Evolutionary conservation across 768 basidiomycete genomes (phyloP).

Genomic region (Pisolithus sp.): DNA sequence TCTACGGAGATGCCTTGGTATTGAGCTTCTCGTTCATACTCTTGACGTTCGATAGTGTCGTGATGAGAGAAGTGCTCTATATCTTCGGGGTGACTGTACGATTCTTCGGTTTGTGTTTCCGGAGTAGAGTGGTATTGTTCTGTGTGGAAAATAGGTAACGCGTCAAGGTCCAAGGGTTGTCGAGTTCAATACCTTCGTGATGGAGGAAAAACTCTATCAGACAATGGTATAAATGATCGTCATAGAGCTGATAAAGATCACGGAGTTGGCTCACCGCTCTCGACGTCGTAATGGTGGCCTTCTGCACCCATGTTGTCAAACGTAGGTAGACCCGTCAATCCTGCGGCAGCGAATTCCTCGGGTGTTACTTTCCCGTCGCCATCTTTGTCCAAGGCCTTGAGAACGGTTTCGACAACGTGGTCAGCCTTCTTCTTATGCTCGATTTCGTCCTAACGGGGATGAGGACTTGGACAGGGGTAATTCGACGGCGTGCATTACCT

Average conservation of each 20-base stretch:
- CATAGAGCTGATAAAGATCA: neutral
- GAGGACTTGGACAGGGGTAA: neutral
- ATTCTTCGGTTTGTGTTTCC: constrained; percentile 94
- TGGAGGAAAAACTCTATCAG: constrained; percentile 84
- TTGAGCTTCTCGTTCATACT: constrained; percentile 77
- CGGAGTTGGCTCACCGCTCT: constrained; percentile 60
- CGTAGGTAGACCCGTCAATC: constrained; percentile 71
- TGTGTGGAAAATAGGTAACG: constrained; percentile 19
- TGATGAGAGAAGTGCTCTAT: constrained; percentile 89
- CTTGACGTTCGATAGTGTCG: constrained; percentile 74
- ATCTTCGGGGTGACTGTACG: constrained; percentile 92
- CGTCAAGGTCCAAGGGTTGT: neutral
- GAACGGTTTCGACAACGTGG: constrained; percentile 63
- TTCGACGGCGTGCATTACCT: constrained; percentile 31
- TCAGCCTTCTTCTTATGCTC: constrained; percentile 82
- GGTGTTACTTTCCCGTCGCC: constrained; percentile 62
- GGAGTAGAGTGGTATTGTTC: constrained; percentile 93
- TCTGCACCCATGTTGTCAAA: constrained; percentile 82
- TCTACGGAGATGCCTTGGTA: constrained; percentile 79
- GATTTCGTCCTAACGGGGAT: constrained; percentile 50
- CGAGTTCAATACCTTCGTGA: constrained; percentile 71
- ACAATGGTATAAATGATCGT: constrained; percentile 1
- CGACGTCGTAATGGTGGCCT: constrained; percentile 89
- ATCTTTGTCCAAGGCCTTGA: constrained; percentile 67
- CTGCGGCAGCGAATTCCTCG: constrained; percentile 67